phyloP scores from a whole-genome alignment of 2,329 filamentous ascomycete species.

The Penicillium sp. region DNA sequence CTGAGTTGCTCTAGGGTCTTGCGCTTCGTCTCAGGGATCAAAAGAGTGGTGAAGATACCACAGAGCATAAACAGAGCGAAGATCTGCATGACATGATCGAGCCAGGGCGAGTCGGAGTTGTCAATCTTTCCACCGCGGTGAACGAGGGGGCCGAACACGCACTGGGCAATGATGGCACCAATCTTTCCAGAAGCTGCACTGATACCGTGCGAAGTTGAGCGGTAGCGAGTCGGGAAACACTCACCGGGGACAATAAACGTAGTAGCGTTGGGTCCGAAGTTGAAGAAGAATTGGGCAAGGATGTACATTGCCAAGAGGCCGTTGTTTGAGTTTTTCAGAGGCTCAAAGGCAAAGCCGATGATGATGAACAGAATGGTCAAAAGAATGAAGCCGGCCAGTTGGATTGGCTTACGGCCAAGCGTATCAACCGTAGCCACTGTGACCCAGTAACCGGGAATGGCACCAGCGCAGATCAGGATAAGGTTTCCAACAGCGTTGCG shows the following conservation, averaged over 20 bases:
- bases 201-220: constrained; percentile 64
- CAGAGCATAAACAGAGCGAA: constrained; percentile 78
- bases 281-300: constrained; percentile 60
- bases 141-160: constrained; percentile 62
- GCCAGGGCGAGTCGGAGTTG: constrained; percentile 60
- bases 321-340: constrained; percentile 33
- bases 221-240: constrained; percentile 63
- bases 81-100: constrained; percentile 72
- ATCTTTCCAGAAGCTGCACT: constrained; percentile 67
- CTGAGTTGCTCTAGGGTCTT: constrained; percentile 69
- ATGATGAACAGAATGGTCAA: constrained; percentile 62
- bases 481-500: constrained; percentile 76
- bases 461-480: constrained; percentile 73
- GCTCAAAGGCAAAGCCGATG: constrained; percentile 58
- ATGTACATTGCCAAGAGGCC: constrained; percentile 62
- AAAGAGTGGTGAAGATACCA: constrained; percentile 64
- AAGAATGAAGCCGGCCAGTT: constrained; percentile 60
- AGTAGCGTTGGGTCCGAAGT: constrained; percentile 56
- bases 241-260: constrained; percentile 65
- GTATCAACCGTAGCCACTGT: constrained; percentile 72
- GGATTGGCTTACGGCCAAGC: constrained; percentile 74
- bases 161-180: constrained; percentile 66
- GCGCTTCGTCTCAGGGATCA: constrained; percentile 77
- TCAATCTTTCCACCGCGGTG: constrained; percentile 53
- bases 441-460: constrained; percentile 80